Base-by-base conservation (phyloP, 208 protist species). In the Porcisia hertigi region DNA sequence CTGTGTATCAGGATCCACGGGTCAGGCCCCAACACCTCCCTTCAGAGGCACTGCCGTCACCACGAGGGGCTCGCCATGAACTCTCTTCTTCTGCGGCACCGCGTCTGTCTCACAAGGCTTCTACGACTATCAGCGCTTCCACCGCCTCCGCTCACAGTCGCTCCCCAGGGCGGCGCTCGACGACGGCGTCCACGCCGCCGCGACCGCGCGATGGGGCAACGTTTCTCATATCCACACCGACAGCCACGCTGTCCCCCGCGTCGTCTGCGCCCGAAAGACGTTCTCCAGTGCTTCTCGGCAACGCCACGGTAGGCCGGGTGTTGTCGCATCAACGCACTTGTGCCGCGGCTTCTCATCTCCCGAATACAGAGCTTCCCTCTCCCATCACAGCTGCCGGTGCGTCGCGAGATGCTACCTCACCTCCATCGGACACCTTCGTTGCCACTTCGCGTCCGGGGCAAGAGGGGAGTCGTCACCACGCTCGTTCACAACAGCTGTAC, bases 401-500 rank as follows among this genome's bases (percentile, higher is more conserved):
- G 20, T 30, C 53, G 54, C 69, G 66, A n/a, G 36, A 12, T 16
- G 34, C 71, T 41, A 65, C 71, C 18, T 23, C 55, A 14, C 23
- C 71, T 59, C 45, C 43, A 9, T 66, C 69, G 12, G 55, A 36
- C 12, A 39, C 52, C 23, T 65, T 67, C 18, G 36, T 63, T 3
- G 52, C 16, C 20, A 62, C 75, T 16, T 39, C 47, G 8, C 66
- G 57, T 34, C 36, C 49, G 4, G 66, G 30, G 47, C 12, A 11
- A 2, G 30, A 41, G 20, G 39, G 25, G 66, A 57, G 14, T 39
- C 59, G 30, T 45, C 58, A 70, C 34, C 34, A 11, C 69, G 70
- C 58, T 3, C 62, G 30, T 25, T 70, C 76, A 20, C 55, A 73
- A 36, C 71, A 72, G 70, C n/a, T 81, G 25, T 81, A 81, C 77